Conservation (phyloP, 495 filamentous ascomycete species). For the Talaromyces ruber region DNA sequence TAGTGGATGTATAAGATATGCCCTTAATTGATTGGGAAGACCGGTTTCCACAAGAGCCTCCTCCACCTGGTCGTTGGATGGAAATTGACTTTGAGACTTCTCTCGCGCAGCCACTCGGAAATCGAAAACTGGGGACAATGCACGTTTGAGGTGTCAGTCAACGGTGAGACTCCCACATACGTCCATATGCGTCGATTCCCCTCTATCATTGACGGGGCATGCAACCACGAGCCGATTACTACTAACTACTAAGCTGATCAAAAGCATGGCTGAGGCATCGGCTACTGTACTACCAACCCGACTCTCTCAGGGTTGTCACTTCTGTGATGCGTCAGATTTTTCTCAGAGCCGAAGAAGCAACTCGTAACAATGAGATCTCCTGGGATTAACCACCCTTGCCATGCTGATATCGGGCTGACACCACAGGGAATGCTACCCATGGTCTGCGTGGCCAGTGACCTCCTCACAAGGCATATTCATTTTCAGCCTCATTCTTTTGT, state of each 20-base stretch:
- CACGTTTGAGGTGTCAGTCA: background rate
- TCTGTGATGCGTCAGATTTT: background rate
- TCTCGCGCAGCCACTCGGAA: slow-evolving; percentile 1
- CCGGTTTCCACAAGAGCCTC: background rate
- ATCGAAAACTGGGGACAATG: background rate
- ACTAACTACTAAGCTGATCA: background rate
- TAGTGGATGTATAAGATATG: background rate
- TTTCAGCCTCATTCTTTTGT: background rate
- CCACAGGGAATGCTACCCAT: background rate
- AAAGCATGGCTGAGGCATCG: background rate
- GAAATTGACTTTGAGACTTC: background rate
- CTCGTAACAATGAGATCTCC: background rate
- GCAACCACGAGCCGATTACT: background rate
- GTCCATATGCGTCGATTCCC: background rate
- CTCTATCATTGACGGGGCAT: background rate
- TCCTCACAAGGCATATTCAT: background rate
- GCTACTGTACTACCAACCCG: background rate
- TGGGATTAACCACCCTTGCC: background rate
- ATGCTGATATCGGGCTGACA: background rate
- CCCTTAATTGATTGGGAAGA: background rate
- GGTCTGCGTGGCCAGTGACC: background rate
- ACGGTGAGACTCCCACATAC: background rate
- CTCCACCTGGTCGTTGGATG: background rate
- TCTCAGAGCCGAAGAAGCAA: background rate
- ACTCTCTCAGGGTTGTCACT: background rate